phyloP scores from a whole-genome alignment of 306 rosid genomes.

The Acacia melanoxylon region DNA sequence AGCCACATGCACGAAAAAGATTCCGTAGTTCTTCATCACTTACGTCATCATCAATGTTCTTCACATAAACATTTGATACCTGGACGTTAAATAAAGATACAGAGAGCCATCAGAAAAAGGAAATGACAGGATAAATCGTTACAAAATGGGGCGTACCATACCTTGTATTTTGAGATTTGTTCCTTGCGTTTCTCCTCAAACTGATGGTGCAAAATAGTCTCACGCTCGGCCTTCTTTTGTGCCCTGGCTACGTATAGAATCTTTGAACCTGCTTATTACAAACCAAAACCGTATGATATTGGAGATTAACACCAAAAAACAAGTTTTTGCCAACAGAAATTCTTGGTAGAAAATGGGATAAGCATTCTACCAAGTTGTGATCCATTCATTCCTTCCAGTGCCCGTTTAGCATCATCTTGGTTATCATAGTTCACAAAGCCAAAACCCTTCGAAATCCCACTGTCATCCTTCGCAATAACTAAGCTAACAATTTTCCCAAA shows the following conservation, averaged over 20 bases:
- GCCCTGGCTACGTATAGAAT: slow-evolving; percentile 82
- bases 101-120: slow-evolving; percentile 21
- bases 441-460: slow-evolving; percentile 74
- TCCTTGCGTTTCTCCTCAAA: slow-evolving; percentile 83
- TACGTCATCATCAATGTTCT: slow-evolving; percentile 77
- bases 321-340: slow-evolving; percentile 14
- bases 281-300: slow-evolving; percentile 26
- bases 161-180: slow-evolving; percentile 67
- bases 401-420: slow-evolving; percentile 76
- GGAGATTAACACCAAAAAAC: background rate
- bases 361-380: slow-evolving; percentile 57
- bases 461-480: slow-evolving; percentile 57
- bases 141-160: slow-evolving; percentile 26
- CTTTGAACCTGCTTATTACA: slow-evolving; percentile 64
- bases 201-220: slow-evolving; percentile 61
- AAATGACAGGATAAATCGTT: background rate
- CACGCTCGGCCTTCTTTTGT: slow-evolving; percentile 85
- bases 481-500: slow-evolving; percentile 78
- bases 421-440: slow-evolving; percentile 77
- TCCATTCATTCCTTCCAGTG: slow-evolving; percentile 75
- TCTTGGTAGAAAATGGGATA: slow-evolving; percentile 15
- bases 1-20: slow-evolving; percentile 72
- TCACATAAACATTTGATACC: slow-evolving; percentile 88
- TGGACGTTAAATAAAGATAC: slow-evolving; percentile 34
- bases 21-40: slow-evolving; percentile 64